A percentile compares a stretch with the other conserved stretches of the same genome.
Conservation (phyloP, 2,329 filamentous ascomycete genomes). For the Chlorencoelia australis region DNA sequence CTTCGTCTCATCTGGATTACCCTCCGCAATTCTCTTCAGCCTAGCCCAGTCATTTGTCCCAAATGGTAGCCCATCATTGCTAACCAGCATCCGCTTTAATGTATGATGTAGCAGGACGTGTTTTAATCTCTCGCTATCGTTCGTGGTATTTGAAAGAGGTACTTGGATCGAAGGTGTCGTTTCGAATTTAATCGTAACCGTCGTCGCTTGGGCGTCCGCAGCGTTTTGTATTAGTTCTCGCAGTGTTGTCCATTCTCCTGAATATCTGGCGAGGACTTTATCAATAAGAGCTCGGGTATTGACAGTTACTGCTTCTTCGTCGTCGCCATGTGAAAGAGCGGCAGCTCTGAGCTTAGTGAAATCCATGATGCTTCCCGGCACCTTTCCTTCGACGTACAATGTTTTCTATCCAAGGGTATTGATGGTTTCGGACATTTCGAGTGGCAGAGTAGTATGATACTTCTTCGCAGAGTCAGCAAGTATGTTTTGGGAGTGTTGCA, state of each 20-base stretch:
- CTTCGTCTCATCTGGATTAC: conserved; percentile 97
- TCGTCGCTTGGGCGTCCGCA: conserved; percentile 88
- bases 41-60: conserved; percentile 85
- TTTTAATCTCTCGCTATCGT: conserved; percentile 64
- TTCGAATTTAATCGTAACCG: conserved; percentile 85
- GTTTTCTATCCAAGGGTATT: too few species aligned
- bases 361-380: conserved; percentile 49
- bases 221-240: conserved; percentile 96
- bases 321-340: conserved; percentile 74
- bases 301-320: conserved; percentile 95
- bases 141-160: conserved; percentile 51
- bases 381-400: too few species aligned
- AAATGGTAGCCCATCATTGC: conserved; percentile 86
- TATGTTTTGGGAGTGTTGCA: too few species aligned
- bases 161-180: conserved; percentile 74
- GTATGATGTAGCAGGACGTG: conserved; percentile 81
- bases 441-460: too few species aligned
- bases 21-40: conserved; percentile 94
- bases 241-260: conserved; percentile 83
- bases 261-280: conserved; percentile 93
- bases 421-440: too few species aligned
- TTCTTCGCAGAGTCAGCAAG: too few species aligned
- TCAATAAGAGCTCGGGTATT: conserved; percentile 95
- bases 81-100: conserved; percentile 74
- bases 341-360: conserved; percentile 72